Evolutionary conservation across 2,329 filamentous ascomycete genomes (phyloP).

Genomic region (Diplodia intermedia): DNA sequence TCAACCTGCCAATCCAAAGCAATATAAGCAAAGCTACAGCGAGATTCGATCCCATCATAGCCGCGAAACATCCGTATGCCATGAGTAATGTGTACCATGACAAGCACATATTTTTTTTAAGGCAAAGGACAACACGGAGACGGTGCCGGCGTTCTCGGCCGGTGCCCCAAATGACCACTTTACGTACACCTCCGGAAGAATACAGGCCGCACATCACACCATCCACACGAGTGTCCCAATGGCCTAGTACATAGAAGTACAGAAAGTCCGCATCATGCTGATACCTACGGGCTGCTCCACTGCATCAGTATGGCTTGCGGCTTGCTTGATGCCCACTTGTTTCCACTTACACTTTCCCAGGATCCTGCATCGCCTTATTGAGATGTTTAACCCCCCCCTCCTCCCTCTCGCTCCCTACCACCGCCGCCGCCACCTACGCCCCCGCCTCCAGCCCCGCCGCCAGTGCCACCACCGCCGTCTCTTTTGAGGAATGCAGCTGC

Average conservation of each 20-base stretch:
- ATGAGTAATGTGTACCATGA: neutral
- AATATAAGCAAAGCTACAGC: neutral
- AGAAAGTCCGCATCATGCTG: neutral
- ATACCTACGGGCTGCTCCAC: neutral
- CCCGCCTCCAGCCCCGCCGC: too few relatives aligned
- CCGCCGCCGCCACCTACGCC: neutral
- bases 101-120: neutral
- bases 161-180: too few relatives aligned
- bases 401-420: neutral
- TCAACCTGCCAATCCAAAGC: neutral
- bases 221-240: neutral
- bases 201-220: neutral
- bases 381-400: neutral
- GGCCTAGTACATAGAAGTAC: neutral
- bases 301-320: neutral
- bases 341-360: neutral
- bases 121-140: neutral
- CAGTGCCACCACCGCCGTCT: neutral
- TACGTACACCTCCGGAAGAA: too few relatives aligned
- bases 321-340: neutral
- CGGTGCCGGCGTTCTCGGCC: neutral
- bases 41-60: neutral
- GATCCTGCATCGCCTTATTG: neutral
- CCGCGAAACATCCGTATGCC: neutral
- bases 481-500: neutral